Base-by-base conservation (phyloP, 495 filamentous ascomycete species). In the Cairneyella variabilis region DNA sequence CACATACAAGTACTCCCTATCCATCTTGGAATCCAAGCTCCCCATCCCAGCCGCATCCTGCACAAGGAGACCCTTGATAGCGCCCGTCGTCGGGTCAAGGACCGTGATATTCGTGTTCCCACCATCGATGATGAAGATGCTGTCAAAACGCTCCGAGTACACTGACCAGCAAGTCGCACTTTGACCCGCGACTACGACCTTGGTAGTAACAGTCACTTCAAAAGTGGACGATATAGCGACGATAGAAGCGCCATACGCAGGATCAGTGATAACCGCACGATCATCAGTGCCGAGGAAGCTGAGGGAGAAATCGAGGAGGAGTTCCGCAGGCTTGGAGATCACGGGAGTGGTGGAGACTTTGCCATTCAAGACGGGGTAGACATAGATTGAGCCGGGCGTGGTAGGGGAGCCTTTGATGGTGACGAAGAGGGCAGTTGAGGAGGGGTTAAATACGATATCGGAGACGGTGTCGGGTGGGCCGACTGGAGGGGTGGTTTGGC, bases 391-490 rank as follows among this genome's bases (percentile, higher is more conserved):
- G 38, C 64, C 64, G 26, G 64, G 56, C 11, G 37, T 45, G 0
- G 44, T 46, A 16, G 59, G 57, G 17, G 60, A 57, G 26, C 59
- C 59, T 54, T 65, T 65, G 48, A 67, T 36, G 20, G 54, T 61
- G 9, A 51, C 61, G 53, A 67, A 53, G 20, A 69, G 58, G 12
- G 58, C 58, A 12, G 60, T 64, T 22, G 44, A 42, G 3, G 59
- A 61, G 18, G 66, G 66, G 51, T 63, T 64, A 56, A 67, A 67
- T 27, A 62, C n/a, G 34, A 67, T 59, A 25, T 69, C 63, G 4
- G 56, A 52, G 16, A 40, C 53, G 7, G 63, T 61, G 40, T 37
- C 48, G 10, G 60, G 48, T 10, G 61, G 59, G 20, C 60, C 58
- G 26, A 52, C 45, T 14, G 58, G 58, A 0, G 65, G 61, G 7